phyloP scores from a whole-genome alignment of 2,329 filamentous ascomycete genomes.

The Coniella lustricola region DNA sequence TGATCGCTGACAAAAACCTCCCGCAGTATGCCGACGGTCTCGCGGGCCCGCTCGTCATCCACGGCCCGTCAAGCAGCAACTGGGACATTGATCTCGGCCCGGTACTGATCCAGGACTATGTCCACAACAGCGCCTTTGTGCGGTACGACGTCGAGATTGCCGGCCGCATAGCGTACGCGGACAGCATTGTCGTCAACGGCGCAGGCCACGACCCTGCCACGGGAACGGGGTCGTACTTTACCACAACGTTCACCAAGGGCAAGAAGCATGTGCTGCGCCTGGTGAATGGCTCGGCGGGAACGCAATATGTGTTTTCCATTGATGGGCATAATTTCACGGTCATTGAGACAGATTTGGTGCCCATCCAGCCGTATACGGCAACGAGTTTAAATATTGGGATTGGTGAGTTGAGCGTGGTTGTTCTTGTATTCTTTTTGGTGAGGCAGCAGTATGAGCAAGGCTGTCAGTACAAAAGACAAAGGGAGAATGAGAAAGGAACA shows the following conservation, averaged over 20 bases:
- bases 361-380: conserved; percentile 30
- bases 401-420: not conserved
- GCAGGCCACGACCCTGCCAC: conserved; percentile 18
- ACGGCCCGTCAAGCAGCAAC: conserved; percentile 36
- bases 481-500: too few species aligned
- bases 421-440: too few species aligned
- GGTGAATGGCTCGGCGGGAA: conserved; percentile 37
- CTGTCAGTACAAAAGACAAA: too few species aligned
- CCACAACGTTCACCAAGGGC: conserved; percentile 23
- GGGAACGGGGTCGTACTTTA: conserved; percentile 14
- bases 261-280: conserved; percentile 36
- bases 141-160: conserved; percentile 18
- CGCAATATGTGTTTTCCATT: conserved; percentile 30
- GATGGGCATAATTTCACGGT: conserved; percentile 41
- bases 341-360: conserved; percentile 39
- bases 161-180: conserved; percentile 11
- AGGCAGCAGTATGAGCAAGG: too few species aligned
- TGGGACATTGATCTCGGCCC: conserved; percentile 43
- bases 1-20: conserved; percentile 19
- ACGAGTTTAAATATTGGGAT: conserved; percentile 20
- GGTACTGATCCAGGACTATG: conserved; percentile 42
- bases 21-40: conserved; percentile 35
- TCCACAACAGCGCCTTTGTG: conserved; percentile 25
- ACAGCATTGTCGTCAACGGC: conserved; percentile 32
- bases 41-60: conserved; percentile 39